Percentiles rank a stretch among this genome's conserved stretches.
phyloP scores from a whole-genome alignment of 2,329 filamentous ascomycete species.

The Nothophaeocryptopus gaeumannii region DNA sequence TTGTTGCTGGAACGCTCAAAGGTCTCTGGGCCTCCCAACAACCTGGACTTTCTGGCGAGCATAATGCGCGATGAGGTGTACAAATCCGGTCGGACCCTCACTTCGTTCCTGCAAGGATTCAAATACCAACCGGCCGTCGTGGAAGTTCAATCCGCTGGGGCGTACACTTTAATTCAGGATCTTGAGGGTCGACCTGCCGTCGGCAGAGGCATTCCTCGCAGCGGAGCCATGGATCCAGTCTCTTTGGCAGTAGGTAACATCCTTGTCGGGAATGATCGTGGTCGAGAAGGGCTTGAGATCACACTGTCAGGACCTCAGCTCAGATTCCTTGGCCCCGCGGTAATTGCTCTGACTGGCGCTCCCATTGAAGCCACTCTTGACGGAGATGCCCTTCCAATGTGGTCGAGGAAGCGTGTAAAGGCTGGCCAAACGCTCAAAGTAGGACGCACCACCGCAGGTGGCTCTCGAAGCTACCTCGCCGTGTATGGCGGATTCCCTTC shows the following conservation, averaged over 20 bases:
- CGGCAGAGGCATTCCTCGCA: conserved; percentile 58
- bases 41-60: conserved; percentile 54
- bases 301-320: conserved; percentile 60
- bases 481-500: conserved; percentile 54
- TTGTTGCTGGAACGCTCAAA: conserved; percentile 45
- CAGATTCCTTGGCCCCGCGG: conserved; percentile 52
- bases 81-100: conserved; percentile 52
- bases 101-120: conserved; percentile 55
- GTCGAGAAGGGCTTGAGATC: conserved; percentile 57
- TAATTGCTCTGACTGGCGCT: conserved; percentile 58
- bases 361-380: conserved; percentile 53
- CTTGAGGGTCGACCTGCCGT: conserved; percentile 56
- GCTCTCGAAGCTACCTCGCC: conserved; percentile 59
- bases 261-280: conserved; percentile 55
- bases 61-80: conserved; percentile 51
- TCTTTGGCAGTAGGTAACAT: conserved; percentile 58
- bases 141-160: conserved; percentile 56
- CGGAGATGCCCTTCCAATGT: conserved; percentile 51
- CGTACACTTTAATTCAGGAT: conserved; percentile 60
- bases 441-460: conserved; percentile 52
- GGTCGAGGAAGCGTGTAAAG: conserved; percentile 52
- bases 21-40: conserved; percentile 56
- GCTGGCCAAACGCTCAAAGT: conserved; percentile 55
- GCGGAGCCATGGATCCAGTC: conserved; percentile 62
- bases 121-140: conserved; percentile 51